Base-by-base conservation (phyloP, 2,329 filamentous ascomycete genomes). In the Fusarium incarnatum region DNA sequence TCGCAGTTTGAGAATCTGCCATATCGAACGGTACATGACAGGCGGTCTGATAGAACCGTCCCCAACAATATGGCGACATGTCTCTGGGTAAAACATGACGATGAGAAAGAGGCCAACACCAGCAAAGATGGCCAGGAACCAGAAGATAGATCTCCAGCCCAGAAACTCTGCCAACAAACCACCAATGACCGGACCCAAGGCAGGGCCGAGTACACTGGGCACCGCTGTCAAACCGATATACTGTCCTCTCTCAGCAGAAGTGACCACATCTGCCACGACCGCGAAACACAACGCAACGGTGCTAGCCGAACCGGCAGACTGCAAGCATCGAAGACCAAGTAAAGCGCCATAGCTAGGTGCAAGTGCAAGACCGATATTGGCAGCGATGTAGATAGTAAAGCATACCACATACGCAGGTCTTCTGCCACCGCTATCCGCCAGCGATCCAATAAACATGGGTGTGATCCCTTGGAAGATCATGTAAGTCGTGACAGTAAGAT, bases 211-310 rank as follows among this genome's bases (percentile, higher is more conserved):
- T 0, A 89, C 82, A 1, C 79, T 75, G 3, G 83, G 85, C 22
- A 83, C 77, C 22, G 81, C 82, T 25, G 83, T 86, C 70, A 84
- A 83, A 42, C 84, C 88, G 55, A 91, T 83, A 70, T 88, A 89
- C 40, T 83, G 80, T 4, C 89, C 89, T 62, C 91, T 81, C 73
- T 93, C 89, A 1, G 85, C 85, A 3, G 86, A 85, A 0, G 88
- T 90, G 13, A 87, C 82, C 9, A 91, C 81, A 73, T 93, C 91
- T 1, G 87, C 87, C 2, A 92, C 84, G 1, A 92, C 85, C 0
- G 86, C 90, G 28, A 78, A 79, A 28, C 80, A 81, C 5, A 93
- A 80, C 0, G 89, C 85, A 7, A 91, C 81, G 0, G 88, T 91
- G 3, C 86, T 86, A 57, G 85, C 87, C 42, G 84, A 88, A 0